Evolutionary conservation across 2,329 filamentous ascomycete genomes (phyloP).

Genomic region (Teratosphaeria nubilosa): DNA sequence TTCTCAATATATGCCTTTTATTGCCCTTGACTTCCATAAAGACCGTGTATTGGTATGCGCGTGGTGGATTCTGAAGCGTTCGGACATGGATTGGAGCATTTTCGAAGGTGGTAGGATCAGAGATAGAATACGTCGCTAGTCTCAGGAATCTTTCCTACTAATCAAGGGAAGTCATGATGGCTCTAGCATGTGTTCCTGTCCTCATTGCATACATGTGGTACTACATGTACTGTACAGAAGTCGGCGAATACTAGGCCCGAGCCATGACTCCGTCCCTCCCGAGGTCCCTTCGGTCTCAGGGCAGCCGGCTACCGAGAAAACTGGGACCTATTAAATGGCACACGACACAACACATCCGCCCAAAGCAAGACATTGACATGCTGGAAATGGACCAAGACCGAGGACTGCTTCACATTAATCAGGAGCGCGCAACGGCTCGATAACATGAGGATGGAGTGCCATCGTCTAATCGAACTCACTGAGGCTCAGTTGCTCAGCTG

Average conservation of each 20-base stretch:
- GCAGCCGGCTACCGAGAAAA: background rate
- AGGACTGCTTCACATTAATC: background rate
- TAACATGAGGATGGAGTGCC: background rate
- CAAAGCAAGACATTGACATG: no score
- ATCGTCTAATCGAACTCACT: background rate
- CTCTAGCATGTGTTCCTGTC: background rate
- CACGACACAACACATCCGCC: no score
- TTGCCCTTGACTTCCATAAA: conserved; percentile 1
- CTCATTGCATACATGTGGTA: background rate
- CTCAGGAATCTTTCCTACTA: background rate
- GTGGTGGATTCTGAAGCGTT: conserved; percentile 2
- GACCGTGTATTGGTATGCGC: conserved; percentile 3
- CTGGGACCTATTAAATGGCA: no score
- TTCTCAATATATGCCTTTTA: conserved; percentile 1
- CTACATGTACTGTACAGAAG: background rate
- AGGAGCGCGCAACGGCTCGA: no score
- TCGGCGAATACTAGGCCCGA: background rate
- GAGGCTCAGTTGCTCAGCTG: background rate
- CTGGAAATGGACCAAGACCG: no score
- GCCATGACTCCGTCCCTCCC: background rate
- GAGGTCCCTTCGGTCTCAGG: background rate
- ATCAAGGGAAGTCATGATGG: background rate
- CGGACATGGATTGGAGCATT: conserved; percentile 5
- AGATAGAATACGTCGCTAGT: background rate
- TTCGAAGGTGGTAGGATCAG: background rate